These are phyloP conservation scores for Dothidotthia symphoricarpi DNA, from an alignment of 2,329 filamentous ascomycete species.

Conservation along the genomic window DNA sequence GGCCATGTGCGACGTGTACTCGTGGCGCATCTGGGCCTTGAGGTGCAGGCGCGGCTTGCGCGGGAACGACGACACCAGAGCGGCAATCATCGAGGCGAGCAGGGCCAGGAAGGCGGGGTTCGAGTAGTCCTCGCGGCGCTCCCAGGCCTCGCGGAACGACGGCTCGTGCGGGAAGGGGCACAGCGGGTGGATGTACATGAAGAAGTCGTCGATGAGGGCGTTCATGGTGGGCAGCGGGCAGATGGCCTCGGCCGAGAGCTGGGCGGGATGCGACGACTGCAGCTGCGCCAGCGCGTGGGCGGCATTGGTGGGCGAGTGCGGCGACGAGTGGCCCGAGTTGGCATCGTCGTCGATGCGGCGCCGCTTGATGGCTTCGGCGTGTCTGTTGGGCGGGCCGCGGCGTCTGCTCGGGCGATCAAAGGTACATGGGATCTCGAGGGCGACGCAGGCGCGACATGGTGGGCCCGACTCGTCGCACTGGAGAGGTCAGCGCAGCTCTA, in stretches of 20 bases:
- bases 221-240: slow-evolving; percentile 67
- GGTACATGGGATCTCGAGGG: slow-evolving; percentile 66
- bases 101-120: slow-evolving; percentile 68
- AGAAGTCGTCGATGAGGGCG: slow-evolving; percentile 75
- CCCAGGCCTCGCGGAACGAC: slow-evolving; percentile 69
- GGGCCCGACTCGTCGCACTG: slow-evolving; percentile 66
- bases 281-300: slow-evolving; percentile 54
- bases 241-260: slow-evolving; percentile 64
- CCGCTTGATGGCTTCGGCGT: slow-evolving; percentile 66
- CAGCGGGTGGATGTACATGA: slow-evolving; percentile 76
- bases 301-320: slow-evolving; percentile 54
- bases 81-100: slow-evolving; percentile 70
- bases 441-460: slow-evolving; percentile 63
- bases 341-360: slow-evolving; percentile 52
- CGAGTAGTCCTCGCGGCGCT: slow-evolving; percentile 63
- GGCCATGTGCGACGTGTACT: slow-evolving; percentile 66
- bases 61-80: slow-evolving; percentile 73
- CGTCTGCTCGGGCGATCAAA: slow-evolving; percentile 63
- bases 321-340: slow-evolving; percentile 43
- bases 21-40: slow-evolving; percentile 63
- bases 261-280: slow-evolving; percentile 45
- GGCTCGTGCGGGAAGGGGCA: slow-evolving; percentile 77
- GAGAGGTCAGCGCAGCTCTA: background rate
- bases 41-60: slow-evolving; percentile 68
- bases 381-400: slow-evolving; percentile 64